phyloP scores from a whole-genome alignment of 148 eudicot species.

The Nepenthes mirabilis region DNA sequence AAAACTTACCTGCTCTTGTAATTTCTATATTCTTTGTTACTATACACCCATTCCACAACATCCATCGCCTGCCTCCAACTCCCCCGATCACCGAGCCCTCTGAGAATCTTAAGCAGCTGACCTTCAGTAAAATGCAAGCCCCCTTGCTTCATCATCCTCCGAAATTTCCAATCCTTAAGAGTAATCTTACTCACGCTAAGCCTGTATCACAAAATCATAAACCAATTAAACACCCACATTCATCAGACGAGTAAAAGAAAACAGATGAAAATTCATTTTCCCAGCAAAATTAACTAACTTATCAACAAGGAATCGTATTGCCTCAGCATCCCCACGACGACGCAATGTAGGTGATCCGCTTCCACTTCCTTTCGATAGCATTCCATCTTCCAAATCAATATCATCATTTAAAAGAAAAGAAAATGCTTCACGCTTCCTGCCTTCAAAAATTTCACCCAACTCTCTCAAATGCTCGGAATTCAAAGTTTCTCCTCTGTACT shows the following conservation, averaged over 20 bases:
- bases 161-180: constrained; percentile 77
- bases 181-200: constrained; percentile 47
- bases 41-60: constrained; percentile 85
- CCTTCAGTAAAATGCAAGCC: constrained; percentile 59
- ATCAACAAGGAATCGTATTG: constrained; percentile 50
- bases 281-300: constrained; percentile 23
- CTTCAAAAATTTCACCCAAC: constrained; percentile 49
- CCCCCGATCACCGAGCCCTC: constrained; percentile 57
- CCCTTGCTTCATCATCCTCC: constrained; percentile 67
- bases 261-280: no score
- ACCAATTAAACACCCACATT: constrained; percentile 4
- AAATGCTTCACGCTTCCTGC: constrained; percentile 43
- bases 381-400: constrained; percentile 42
- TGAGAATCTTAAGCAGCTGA: constrained; percentile 73
- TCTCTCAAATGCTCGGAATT: constrained; percentile 54
- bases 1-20: constrained; percentile 65
- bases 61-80: constrained; percentile 74
- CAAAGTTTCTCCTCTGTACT: constrained; percentile 30
- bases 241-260: neutral
- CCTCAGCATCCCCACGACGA: constrained; percentile 32
- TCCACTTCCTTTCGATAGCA: constrained; percentile 14
- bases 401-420: constrained; percentile 65
- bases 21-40: constrained; percentile 40
- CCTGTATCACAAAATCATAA: constrained; percentile 21
- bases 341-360: constrained; percentile 18